phyloP scores from a whole-genome alignment of 2,329 filamentous ascomycete genomes.

The Fusarium sp. region DNA sequence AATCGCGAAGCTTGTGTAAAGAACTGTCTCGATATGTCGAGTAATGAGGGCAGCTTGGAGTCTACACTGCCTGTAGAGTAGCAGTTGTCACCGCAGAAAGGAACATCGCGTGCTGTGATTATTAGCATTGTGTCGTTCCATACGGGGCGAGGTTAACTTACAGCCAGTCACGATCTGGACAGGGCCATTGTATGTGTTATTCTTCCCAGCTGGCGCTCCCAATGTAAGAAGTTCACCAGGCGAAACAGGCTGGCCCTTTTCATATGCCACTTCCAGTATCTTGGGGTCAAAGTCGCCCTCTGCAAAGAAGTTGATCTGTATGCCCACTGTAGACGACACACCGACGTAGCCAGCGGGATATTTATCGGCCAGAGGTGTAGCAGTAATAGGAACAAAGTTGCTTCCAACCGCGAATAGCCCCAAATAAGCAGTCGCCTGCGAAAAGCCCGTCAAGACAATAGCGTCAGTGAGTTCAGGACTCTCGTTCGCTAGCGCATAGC shows the following conservation, averaged over 20 bases:
- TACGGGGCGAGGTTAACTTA: slow-evolving; percentile 36
- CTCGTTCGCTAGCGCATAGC: slow-evolving; percentile 62
- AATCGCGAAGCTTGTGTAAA: slow-evolving; percentile 61
- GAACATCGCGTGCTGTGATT: slow-evolving; percentile 56
- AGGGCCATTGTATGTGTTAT: slow-evolving; percentile 60
- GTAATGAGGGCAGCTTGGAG: slow-evolving; percentile 52
- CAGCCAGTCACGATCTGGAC: slow-evolving; percentile 68
- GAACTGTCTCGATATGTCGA: slow-evolving; percentile 51
- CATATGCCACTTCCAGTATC: slow-evolving; percentile 57
- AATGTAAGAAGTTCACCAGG: slow-evolving; percentile 69
- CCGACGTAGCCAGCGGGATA: slow-evolving; percentile 65
- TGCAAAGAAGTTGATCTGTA: slow-evolving; percentile 63
- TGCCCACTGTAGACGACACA: slow-evolving; percentile 54
- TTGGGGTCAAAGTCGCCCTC: slow-evolving; percentile 65
- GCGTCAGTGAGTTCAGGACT: slow-evolving; percentile 65
- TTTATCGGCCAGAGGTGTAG: slow-evolving; percentile 40
- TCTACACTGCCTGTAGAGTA: slow-evolving; percentile 52
- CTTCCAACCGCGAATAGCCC: slow-evolving; percentile 55
- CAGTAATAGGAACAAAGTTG: slow-evolving; percentile 58
- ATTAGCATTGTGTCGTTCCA: slow-evolving; percentile 5
- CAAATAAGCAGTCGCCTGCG: slow-evolving; percentile 57
- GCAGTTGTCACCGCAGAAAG: slow-evolving; percentile 73
- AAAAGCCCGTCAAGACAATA: slow-evolving; percentile 70
- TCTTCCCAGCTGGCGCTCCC: slow-evolving; percentile 47
- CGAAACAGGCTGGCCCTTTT: slow-evolving; percentile 65